These are phyloP conservation scores for Yamadazyma membranifaciens DNA, from an alignment of 1,139 yeast species.

Conservation along the genomic window DNA sequence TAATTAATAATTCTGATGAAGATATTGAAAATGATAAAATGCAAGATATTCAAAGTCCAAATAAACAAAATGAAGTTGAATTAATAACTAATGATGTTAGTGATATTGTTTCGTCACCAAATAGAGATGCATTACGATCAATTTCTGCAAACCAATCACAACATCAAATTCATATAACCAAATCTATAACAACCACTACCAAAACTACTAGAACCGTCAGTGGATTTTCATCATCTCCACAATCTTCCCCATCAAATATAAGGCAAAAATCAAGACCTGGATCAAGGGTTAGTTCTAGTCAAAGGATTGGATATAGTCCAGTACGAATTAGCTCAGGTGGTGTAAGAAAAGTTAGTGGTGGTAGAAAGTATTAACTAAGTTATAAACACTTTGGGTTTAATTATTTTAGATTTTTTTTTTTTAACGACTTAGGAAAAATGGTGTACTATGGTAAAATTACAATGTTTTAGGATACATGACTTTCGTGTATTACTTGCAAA, in stretches of 20 bases:
- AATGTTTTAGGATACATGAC: too few species aligned
- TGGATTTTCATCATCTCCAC: conserved; percentile 47
- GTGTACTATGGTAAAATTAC: neutral
- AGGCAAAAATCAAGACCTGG: conserved; percentile 35
- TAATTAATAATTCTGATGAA: conserved; percentile 41
- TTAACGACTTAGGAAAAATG: neutral
- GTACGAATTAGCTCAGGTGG: conserved; percentile 38
- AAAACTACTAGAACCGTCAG: conserved; percentile 50
- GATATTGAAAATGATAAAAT: conserved; percentile 23
- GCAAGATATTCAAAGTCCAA: conserved; percentile 27
- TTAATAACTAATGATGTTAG: conserved; percentile 14
- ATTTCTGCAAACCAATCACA: conserved; percentile 35
- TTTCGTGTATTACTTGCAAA: conserved; percentile 1
- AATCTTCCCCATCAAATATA: conserved; percentile 26
- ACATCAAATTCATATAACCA: conserved; percentile 40
- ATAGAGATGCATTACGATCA: conserved; percentile 29
- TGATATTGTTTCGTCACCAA: conserved; percentile 20
- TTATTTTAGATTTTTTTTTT: too few species aligned
- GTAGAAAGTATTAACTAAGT: conserved; percentile 15
- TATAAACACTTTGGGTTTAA: neutral
- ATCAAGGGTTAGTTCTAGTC: conserved; percentile 27
- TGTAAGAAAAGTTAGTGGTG: conserved; percentile 37
- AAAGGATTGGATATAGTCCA: conserved; percentile 17
- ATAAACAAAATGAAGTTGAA: conserved; percentile 19
- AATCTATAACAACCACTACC: conserved; percentile 49